These are phyloP conservation scores for Aspergillus sp. DNA, from an alignment of 2,329 filamentous ascomycete species.

Conservation along the genomic window DNA sequence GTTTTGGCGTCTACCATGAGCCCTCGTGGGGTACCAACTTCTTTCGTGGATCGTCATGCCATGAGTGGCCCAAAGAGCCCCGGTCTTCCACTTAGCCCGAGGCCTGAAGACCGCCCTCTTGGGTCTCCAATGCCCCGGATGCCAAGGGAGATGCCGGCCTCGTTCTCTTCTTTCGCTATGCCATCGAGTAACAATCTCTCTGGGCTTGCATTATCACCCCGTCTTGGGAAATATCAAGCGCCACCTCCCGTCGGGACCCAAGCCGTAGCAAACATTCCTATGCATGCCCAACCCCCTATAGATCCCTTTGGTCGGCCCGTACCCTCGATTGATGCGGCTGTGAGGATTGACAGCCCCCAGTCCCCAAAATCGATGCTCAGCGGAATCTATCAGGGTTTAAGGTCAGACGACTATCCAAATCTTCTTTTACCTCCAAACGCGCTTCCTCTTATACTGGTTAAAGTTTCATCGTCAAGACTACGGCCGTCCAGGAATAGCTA, in stretches of 20 bases:
- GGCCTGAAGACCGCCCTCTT: conserved; percentile 60
- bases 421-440: conserved; percentile 85
- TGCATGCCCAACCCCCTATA: conserved; percentile 12
- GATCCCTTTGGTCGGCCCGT: conserved; percentile 22
- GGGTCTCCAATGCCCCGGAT: conserved; percentile 60
- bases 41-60: conserved; percentile 38
- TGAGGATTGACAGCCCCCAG: conserved; percentile 36
- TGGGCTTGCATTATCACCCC: conserved; percentile 65
- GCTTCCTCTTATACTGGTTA: conserved; percentile 79
- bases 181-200: conserved; percentile 60
- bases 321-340: conserved; percentile 38
- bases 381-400: conserved; percentile 71
- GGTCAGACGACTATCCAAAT: conserved; percentile 83
- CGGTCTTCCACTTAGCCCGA: conserved; percentile 63
- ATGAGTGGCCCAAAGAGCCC: conserved; percentile 57
- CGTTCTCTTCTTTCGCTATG: conserved; percentile 64
- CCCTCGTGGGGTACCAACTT: conserved; percentile 24
- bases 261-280: conserved; percentile 30
- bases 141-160: conserved; percentile 48
- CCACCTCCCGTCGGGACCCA: conserved; percentile 59
- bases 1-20: conserved; percentile 32
- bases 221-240: conserved; percentile 71
- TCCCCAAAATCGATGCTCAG: conserved; percentile 32
- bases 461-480: conserved; percentile 90
- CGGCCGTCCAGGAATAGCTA: conserved; percentile 86